Conservation (phyloP, 306 rosid species). For the Potentilla sterilis region DNA sequence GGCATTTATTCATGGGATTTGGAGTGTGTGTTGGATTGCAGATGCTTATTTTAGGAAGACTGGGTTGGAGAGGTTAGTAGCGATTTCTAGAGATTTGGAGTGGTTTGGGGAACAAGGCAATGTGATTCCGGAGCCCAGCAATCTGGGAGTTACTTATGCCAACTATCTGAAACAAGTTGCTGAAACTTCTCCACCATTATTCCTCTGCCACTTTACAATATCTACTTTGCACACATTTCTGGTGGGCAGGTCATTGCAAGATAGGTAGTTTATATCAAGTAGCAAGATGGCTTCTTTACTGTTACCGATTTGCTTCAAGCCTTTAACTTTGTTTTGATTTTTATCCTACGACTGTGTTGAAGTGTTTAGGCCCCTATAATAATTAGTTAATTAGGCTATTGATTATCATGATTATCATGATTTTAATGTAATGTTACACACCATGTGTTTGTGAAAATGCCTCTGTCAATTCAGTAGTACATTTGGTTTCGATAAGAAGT, state of each 20-base stretch:
- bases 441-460: no score
- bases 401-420: no score
- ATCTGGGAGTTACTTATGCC: constrained; percentile 63
- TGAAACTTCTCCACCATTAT: constrained; percentile 58
- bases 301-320: not conserved
- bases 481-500: no score
- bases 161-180: constrained; percentile 67
- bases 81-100: no score
- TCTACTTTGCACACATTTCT: constrained; percentile 73
- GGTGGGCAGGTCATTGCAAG: constrained; percentile 77
- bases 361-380: not conserved
- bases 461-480: no score
- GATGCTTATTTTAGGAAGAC: constrained; percentile 77
- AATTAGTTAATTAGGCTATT: not conserved
- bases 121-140: constrained; percentile 56
- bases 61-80: constrained; percentile 83
- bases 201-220: constrained; percentile 83
- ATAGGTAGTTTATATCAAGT: constrained; percentile 37
- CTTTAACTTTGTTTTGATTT: not conserved
- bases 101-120: constrained; percentile 57
- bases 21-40: constrained; percentile 23
- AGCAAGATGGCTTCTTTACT: not conserved
- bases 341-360: not conserved
- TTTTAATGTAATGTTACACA: no score
- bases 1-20: constrained; percentile 77